A percentile compares a stretch with the other conserved stretches of the same genome.
These are phyloP conservation scores for Chrysoporthe puriensis DNA, from an alignment of 2,329 filamentous ascomycete genomes.

Conservation along the genomic window DNA sequence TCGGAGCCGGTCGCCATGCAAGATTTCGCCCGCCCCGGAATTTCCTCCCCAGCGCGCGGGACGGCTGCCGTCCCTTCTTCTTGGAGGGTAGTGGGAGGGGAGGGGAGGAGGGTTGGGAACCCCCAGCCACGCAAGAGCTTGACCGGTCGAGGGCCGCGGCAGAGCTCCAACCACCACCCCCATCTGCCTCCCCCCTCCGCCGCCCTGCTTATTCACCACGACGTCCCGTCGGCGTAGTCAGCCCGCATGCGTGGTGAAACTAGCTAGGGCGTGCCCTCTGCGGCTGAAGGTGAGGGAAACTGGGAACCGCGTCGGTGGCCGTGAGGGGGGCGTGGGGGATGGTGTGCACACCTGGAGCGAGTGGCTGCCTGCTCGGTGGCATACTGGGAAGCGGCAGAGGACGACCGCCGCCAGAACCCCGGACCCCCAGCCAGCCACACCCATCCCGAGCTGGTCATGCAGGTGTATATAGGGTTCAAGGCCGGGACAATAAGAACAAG, in stretches of 20 bases:
- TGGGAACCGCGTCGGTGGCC: neutral
- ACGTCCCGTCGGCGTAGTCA: neutral
- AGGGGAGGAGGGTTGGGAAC: neutral
- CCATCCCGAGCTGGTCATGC: neutral
- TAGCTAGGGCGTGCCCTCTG: neutral
- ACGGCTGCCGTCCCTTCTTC: neutral
- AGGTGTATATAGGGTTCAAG: neutral
- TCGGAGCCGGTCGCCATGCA: neutral
- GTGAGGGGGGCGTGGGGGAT: neutral
- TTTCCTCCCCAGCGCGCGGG: neutral
- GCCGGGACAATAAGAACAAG: neutral
- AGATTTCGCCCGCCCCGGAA: neutral
- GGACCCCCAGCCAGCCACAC: neutral
- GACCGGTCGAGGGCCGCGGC: neutral
- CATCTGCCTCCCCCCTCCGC: neutral
- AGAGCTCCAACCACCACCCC: too few relatives aligned
- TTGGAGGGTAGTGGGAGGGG: neutral
- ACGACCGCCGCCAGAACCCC: neutral
- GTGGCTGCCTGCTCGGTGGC: neutral
- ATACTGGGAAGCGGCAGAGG: neutral
- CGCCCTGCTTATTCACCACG: neutral
- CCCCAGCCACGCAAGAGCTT: neutral
- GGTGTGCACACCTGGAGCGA: neutral
- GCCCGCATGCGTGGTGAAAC: constrained; percentile 3
- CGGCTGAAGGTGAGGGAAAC: neutral